A percentile compares a stretch with the other conserved stretches of the same genome.
phyloP scores from a whole-genome alignment of 78 protist genomes.

The Goniomonas avonlea region DNA sequence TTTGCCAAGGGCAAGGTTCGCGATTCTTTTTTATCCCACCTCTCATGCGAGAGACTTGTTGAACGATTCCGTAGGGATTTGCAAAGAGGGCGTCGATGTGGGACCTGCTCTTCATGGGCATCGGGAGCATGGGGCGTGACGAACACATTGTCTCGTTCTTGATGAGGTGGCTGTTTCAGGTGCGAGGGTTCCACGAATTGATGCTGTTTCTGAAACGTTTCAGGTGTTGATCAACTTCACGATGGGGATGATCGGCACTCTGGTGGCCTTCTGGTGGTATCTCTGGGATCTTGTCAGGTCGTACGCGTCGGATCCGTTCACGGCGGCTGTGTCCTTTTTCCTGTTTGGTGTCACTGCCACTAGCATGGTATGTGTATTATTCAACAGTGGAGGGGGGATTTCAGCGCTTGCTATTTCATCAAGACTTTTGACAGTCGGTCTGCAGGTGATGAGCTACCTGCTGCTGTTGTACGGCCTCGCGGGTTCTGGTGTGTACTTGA shows the following conservation, averaged over 20 bases:
- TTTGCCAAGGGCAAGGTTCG: conserved; percentile 1
- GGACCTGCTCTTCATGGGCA: conserved; percentile 21
- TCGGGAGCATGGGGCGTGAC: background rate
- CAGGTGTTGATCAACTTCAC: conserved; percentile 13
- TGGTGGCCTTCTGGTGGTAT: background rate
- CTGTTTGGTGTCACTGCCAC: background rate
- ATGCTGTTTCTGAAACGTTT: too few species aligned
- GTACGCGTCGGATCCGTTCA: background rate
- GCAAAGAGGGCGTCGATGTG: conserved; percentile 12
- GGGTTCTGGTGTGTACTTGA: background rate
- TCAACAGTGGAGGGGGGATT: background rate
- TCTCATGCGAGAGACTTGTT: too few species aligned
- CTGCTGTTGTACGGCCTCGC: conserved; percentile 4
- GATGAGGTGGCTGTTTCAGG: too few species aligned
- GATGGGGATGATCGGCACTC: background rate
- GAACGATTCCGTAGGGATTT: background rate
- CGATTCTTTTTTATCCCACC: too few species aligned
- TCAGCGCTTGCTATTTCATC: too few species aligned
- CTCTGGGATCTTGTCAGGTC: background rate
- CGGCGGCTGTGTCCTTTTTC: background rate
- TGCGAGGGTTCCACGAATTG: too few species aligned
- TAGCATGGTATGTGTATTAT: background rate
- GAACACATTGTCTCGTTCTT: background rate
- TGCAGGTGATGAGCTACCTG: conserved; percentile 6
- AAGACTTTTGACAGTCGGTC: too few species aligned